Base-by-base conservation (phyloP, 208 protist genomes). In the Naegleria fowleri region DNA sequence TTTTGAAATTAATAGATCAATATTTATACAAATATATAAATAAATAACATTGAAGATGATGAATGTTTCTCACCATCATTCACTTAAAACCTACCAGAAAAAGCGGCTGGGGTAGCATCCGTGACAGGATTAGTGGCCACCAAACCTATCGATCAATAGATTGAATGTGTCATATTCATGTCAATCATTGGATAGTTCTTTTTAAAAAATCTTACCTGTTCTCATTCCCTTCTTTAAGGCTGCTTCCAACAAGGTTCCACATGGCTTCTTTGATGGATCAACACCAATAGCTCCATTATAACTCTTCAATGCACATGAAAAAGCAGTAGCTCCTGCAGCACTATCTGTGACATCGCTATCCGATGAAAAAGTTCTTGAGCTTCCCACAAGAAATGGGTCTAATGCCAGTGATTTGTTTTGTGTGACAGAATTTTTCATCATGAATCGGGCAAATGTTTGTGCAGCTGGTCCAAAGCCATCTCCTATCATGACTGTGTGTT, bases 301-400 rank as follows among this genome's bases (percentile, higher is more conserved):
- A 41, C 7, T 76, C 33, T 90, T 76, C 11, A 43, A 5, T 38
- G n/a, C 48, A 76, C 51, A 90, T 39, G 51, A 19, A 29, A 48
- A 90, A 33, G 86, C 86, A 29, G 86, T 90, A 13, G 86, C 86
- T n/a, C 51, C 86, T 19, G 86, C 86, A 67, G 86, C 86, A 83
- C n/a, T 40, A 76, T 76, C 86, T n/a, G 51, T 76, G 19, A 88
- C 84, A 52, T n/a, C 9, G 3, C 13, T 33, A 58, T 33, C 36
- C 0, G 41, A 58, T 11, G 84, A 88, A 36, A 25, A 88, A 15
- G 84, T 88, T 39, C 51, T 58, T 76, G 19, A 22, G 11, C 33
- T 76, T n/a, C 86, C 86, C 39, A 90, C 86, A 3, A 90, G 40
- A 39, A 29, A 76, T 5, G 39, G n/a, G 33, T 90, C 86, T n/a